Percentiles rank a stretch among this genome's conserved stretches.
Evolutionary conservation across 2,329 filamentous ascomycete species (phyloP).

Genomic region (Ciborinia camelliae): DNA sequence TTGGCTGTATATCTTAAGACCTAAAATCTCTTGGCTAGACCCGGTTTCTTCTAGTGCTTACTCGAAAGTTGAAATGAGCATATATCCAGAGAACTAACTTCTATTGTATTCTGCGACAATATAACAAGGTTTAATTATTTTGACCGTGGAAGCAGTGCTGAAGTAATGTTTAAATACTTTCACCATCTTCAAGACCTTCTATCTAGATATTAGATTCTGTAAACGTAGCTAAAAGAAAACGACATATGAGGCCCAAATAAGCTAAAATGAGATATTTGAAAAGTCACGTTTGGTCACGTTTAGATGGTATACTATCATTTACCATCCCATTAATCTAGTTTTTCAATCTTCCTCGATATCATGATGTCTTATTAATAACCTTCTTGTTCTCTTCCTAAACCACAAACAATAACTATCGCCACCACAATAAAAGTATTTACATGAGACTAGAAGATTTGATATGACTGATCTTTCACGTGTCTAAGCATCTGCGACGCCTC

Average conservation of each 20-base stretch:
- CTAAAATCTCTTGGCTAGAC: too few species aligned
- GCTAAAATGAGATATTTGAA: not conserved
- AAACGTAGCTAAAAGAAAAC: not conserved
- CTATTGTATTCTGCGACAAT: too few species aligned
- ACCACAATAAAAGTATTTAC: not conserved
- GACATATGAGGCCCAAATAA: not conserved
- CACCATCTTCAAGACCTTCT: not conserved
- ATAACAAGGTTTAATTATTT: too few species aligned
- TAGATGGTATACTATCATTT: not conserved
- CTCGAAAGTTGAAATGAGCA: too few species aligned
- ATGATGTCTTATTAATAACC: not conserved
- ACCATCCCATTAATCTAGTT: too few species aligned
- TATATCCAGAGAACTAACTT: too few species aligned
- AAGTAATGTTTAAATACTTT: not conserved
- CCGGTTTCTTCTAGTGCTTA: slow-evolving; percentile 1
- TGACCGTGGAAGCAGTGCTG: not conserved
- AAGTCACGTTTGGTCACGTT: not conserved
- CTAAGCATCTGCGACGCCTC: not conserved
- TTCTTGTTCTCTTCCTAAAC: not conserved
- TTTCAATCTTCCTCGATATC: not conserved
- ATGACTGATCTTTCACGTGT: not conserved
- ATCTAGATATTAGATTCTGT: not conserved
- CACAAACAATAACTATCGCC: not conserved
- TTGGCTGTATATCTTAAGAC: too few species aligned
- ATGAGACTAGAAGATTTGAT: not conserved